Conservation (phyloP, 1,284 basidiomycete genomes). For the Singerocomus inundabilis region DNA sequence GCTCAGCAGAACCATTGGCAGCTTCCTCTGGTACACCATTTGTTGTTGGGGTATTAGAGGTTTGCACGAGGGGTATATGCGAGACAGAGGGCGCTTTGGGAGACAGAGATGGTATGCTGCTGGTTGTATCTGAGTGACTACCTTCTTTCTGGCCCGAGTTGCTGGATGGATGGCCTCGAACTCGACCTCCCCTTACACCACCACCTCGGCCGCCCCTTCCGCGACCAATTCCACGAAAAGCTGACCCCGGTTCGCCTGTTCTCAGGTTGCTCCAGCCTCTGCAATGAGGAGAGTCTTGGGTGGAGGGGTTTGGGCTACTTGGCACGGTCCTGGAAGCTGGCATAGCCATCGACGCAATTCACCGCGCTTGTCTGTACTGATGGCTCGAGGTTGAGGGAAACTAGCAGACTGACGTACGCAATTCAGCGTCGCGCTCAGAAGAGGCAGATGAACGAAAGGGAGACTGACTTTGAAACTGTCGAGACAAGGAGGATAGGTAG, state of each 20-base stretch:
- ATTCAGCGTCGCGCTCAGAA: constrained; percentile 13
- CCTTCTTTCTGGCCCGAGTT: constrained; percentile 31
- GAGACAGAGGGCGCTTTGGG: constrained; percentile 19
- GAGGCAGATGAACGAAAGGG: not conserved
- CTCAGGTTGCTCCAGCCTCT: constrained; percentile 43
- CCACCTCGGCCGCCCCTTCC: constrained; percentile 36
- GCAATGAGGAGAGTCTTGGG: constrained; percentile 30
- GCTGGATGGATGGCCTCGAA: constrained; percentile 29
- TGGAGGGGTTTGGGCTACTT: constrained; percentile 26
- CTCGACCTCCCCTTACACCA: constrained; percentile 29
- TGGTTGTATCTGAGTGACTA: constrained; percentile 18
- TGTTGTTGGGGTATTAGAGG: constrained; percentile 1
- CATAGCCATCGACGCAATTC: constrained; percentile 30
- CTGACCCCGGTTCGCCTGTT: constrained; percentile 46
- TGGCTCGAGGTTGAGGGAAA: constrained; percentile 1
- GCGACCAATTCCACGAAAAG: constrained; percentile 42
- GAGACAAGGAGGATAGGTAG: constrained; percentile 25
- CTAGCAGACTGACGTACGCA: constrained; percentile 5
- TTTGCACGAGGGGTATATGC: constrained; percentile 19
- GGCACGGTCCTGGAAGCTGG: constrained; percentile 30
- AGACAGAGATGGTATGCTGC: constrained; percentile 23
- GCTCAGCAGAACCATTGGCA: constrained; percentile 23
- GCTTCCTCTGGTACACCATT: constrained; percentile 19
- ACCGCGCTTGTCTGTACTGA: not conserved
- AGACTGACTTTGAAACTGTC: constrained; percentile 32